These are phyloP conservation scores for Butyriboletus loyo DNA, from an alignment of 768 basidiomycete species.

Conservation along the genomic window DNA sequence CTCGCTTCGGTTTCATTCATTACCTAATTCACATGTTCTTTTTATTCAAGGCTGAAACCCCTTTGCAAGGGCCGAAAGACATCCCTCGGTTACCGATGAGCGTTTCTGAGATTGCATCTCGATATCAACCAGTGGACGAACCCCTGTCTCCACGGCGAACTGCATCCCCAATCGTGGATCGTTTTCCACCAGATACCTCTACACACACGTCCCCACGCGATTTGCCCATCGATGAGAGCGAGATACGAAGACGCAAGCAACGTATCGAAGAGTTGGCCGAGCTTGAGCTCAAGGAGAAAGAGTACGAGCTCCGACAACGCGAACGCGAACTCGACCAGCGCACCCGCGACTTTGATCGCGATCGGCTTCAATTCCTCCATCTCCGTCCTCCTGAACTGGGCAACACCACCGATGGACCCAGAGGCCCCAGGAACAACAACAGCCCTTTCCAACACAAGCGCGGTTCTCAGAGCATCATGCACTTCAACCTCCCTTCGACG, in stretches of 20 bases:
- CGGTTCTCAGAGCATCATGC: conserved; percentile 30
- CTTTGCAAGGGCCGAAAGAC: conserved; percentile 57
- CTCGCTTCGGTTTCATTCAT: conserved; percentile 9
- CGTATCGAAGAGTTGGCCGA: conserved; percentile 51
- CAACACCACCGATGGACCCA: conserved; percentile 31
- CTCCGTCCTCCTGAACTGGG: conserved; percentile 29
- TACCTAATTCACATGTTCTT: conserved; percentile 3
- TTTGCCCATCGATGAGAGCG: conserved; percentile 17
- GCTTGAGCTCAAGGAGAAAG: conserved; percentile 53
- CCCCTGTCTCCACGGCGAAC: conserved; percentile 42
- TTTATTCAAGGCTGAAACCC: conserved; percentile 42
- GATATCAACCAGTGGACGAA: conserved; percentile 50
- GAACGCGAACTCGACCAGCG: conserved; percentile 55
- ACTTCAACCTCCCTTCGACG: conserved; percentile 20
- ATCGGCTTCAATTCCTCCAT: conserved; percentile 43
- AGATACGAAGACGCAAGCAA: conserved; percentile 34
- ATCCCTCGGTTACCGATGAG: conserved; percentile 61
- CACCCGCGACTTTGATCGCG: conserved; percentile 55
- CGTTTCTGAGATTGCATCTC: conserved; percentile 60
- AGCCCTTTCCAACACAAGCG: conserved; percentile 27
- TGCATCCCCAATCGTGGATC: conserved; percentile 33
- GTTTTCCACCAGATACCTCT: conserved; percentile 27
- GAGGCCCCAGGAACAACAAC: conserved; percentile 19
- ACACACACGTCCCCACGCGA: conserved; percentile 18
- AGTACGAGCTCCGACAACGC: conserved; percentile 48